Conservation (phyloP, 768 basidiomycete species). For the Trametes gibbosa region DNA sequence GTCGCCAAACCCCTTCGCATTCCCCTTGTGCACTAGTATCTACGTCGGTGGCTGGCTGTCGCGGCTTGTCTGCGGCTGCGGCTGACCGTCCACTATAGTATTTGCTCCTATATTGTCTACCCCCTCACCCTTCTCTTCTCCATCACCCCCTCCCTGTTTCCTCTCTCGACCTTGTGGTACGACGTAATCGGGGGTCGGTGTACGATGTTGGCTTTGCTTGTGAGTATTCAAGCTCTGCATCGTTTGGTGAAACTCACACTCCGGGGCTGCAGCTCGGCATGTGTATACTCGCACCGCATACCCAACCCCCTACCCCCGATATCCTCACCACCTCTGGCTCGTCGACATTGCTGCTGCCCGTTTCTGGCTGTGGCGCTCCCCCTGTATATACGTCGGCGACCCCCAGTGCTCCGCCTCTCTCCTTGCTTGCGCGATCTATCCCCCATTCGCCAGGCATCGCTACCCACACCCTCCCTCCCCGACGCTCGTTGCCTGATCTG, state of each 20-base stretch:
- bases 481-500: conserved; percentile 22
- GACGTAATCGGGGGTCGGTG: conserved; percentile 17
- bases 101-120: conserved; percentile 19
- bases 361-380: background rate
- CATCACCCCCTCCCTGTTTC: conserved; percentile 1
- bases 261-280: conserved; percentile 1
- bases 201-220: conserved; percentile 22
- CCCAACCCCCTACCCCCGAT: conserved; percentile 11
- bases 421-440: background rate
- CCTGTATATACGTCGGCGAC: conserved; percentile 7
- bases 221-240: conserved; percentile 5
- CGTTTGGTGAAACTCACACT: too few species aligned
- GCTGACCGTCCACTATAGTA: conserved; percentile 16
- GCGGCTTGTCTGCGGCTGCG: background rate
- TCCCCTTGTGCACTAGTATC: conserved; percentile 23
- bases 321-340: background rate
- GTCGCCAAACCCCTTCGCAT: conserved; percentile 16
- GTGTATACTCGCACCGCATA: conserved; percentile 18
- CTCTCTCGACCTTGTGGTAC: conserved; percentile 4
- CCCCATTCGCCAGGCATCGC: background rate
- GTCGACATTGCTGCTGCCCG: background rate
- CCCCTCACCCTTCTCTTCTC: background rate
- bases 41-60: conserved; percentile 1
- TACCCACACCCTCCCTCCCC: conserved; percentile 15
- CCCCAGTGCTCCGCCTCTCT: conserved; percentile 1